Percentiles rank a stretch among this genome's conserved stretches.
These are phyloP conservation scores for Apiosordaria backusii DNA, from an alignment of 495 filamentous ascomycete genomes.

Conservation along the genomic window DNA sequence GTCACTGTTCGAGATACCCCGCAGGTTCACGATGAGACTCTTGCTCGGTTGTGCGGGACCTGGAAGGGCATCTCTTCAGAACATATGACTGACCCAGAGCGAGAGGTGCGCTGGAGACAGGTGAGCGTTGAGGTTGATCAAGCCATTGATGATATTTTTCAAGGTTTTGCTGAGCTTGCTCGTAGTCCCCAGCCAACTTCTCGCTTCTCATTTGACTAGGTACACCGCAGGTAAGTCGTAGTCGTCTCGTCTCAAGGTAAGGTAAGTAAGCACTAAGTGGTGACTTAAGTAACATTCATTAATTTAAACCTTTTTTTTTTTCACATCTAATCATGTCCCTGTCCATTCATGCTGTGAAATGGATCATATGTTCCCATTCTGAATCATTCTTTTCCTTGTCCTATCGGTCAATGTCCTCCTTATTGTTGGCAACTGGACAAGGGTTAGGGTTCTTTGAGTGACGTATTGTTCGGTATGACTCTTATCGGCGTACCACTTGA, in stretches of 20 bases:
- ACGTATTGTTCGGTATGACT: conserved; percentile 21
- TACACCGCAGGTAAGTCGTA: neutral
- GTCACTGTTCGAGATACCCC: neutral
- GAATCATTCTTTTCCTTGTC: neutral
- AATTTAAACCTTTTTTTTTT: neutral
- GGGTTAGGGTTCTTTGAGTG: conserved; percentile 22
- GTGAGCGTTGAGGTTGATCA: neutral
- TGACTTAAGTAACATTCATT: neutral
- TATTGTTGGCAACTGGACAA: neutral
- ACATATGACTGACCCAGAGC: neutral
- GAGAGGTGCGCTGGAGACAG: neutral
- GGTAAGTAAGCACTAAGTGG: neutral
- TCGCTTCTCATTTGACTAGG: neutral
- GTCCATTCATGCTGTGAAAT: neutral
- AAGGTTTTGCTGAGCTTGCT: neutral
- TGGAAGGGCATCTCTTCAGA: neutral
- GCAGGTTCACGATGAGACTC: conserved; percentile 12
- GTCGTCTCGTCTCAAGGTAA: neutral
- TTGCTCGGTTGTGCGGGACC: conserved; percentile 10
- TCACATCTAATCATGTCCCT: too few species aligned
- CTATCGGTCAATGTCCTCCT: neutral
- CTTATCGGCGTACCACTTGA: conserved; percentile 23
- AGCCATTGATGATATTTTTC: neutral
- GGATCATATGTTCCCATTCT: neutral
- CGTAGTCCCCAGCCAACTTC: neutral